Conservation (phyloP, 805 yeast species). For the Zygosaccharomyces gambellarensis region DNA sequence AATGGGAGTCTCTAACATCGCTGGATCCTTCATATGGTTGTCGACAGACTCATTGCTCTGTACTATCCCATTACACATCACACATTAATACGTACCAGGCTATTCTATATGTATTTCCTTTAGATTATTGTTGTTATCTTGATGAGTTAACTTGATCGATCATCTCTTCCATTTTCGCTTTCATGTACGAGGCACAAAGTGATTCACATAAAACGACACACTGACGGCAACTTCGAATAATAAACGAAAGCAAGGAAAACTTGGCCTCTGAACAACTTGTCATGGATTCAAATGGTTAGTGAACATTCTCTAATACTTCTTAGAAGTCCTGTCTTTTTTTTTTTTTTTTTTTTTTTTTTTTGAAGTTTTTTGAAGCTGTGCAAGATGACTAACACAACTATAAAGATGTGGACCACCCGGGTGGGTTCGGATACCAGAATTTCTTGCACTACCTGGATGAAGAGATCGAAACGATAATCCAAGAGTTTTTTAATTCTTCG, state of each 20-base stretch:
- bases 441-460: constrained; percentile 2
- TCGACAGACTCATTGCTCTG: constrained; percentile 1
- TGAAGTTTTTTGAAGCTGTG: not conserved
- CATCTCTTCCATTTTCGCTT: not conserved
- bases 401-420: not conserved
- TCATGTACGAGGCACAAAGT: not conserved
- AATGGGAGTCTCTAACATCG: constrained; percentile 15
- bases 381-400: not conserved
- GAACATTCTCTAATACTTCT: not conserved
- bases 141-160: not conserved
- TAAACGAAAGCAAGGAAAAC: not conserved
- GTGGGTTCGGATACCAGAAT: not conserved
- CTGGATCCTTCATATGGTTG: constrained; percentile 7
- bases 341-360: not conserved
- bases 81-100: not conserved
- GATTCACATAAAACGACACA: not conserved
- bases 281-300: not conserved
- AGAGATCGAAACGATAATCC: not conserved
- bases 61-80: constrained; percentile 2
- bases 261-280: not conserved
- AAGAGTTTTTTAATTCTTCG: not conserved
- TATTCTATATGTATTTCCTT: not conserved
- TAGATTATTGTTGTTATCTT: not conserved
- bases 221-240: not conserved
- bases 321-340: too few relatives aligned